phyloP scores from a whole-genome alignment of 2,329 filamentous ascomycete species.

The Pestalotiopsis sp. region DNA sequence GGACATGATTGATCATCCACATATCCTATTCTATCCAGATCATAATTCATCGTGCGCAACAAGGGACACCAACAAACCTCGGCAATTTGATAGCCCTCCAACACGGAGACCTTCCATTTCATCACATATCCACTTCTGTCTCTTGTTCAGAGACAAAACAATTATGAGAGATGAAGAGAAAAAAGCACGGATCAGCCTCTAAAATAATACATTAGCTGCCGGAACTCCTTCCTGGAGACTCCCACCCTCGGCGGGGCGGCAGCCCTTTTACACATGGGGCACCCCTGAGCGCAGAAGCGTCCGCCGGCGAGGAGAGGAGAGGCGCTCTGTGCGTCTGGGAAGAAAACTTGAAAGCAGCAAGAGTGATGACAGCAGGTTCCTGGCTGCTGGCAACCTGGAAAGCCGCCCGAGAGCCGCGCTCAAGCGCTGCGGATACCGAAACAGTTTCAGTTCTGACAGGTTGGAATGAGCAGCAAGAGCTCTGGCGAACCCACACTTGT shows the following conservation, averaged over 20 bases:
- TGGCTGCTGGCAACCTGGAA: background rate
- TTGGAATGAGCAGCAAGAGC: background rate
- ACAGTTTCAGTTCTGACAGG: constrained; percentile 5
- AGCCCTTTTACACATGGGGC: background rate
- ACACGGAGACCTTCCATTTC: background rate
- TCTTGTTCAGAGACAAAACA: background rate
- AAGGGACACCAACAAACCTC: background rate
- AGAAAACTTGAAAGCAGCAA: too few species aligned
- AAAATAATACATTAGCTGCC: constrained; percentile 1
- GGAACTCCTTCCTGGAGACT: background rate
- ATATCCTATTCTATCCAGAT: background rate
- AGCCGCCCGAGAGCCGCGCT: constrained; percentile 8
- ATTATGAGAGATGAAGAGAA: background rate
- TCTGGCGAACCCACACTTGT: background rate
- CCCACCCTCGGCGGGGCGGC: background rate
- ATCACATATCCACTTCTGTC: background rate
- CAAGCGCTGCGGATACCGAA: constrained; percentile 2
- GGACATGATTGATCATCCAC: background rate
- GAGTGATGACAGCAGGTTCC: background rate
- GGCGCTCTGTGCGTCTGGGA: background rate
- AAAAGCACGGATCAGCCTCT: constrained; percentile 1
- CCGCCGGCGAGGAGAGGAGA: background rate
- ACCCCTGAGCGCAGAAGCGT: background rate
- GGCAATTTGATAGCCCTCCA: background rate
- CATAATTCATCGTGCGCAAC: background rate